Evolutionary conservation across 2,329 filamentous ascomycete genomes (phyloP), one percentile per base, ranked within the genome.

Genomic region (Ascocoryne sarcoides): DNA sequence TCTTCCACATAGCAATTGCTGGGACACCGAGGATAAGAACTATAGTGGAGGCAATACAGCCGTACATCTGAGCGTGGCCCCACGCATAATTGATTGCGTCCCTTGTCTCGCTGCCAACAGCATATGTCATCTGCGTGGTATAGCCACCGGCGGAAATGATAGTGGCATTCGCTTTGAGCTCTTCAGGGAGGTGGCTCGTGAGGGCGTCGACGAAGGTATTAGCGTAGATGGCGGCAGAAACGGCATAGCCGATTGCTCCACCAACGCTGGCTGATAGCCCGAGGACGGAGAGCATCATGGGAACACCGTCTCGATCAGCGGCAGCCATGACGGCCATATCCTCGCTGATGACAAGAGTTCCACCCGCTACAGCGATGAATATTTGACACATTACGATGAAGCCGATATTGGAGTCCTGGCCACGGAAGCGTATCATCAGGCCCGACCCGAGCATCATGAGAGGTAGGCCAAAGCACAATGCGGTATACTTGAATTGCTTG

Each of bases 211-310:
- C 48, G 51, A 84, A 73, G 1, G 71, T 68, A 44, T 70, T 67
- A 0, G 71, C 75, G 78, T 79, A 84, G 46, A 84, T 75, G 8
- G 78, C 77, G 0, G 70, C 70, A 1, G 79, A 71, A 35, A 84
- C 69, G 5, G 77, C 71, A 2, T 66, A 67, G 1, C 77, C 78
- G 4, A 80, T 62, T 1, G 76, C 74, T 21, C 68, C 69, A 29
- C 78, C 79, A 48, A 82, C 68, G 48, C 70, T 72, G 46, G 74
- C 68, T 18, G 76, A 74, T 4, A 82, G 68, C 23, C 73, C 67
- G 40, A 76, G 67, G 42, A 84, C 64, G 9, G 78, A 75, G n/a
- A 80, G 68, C 19, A 75, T 68, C 10, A 71, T 70, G 17, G 77
- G 73, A 4, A 82, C 65, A 53, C 79, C 68, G 50, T 78, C 68